These are phyloP conservation scores for Alternaria angustiovoidea DNA, from an alignment of 2,329 filamentous ascomycete genomes.

Conservation along the genomic window DNA sequence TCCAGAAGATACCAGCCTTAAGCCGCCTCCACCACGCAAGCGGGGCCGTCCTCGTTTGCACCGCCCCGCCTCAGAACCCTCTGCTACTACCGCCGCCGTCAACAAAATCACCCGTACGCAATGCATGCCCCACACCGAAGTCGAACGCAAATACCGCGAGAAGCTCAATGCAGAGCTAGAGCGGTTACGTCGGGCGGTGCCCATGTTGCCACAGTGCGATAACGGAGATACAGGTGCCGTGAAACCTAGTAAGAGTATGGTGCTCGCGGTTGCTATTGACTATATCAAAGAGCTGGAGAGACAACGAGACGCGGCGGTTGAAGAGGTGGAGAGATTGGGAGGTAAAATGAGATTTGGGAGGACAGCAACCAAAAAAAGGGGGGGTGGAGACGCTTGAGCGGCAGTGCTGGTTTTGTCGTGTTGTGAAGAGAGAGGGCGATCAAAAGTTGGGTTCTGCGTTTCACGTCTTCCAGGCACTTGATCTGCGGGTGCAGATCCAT, in stretches of 20 bases:
- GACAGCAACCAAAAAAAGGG: background rate
- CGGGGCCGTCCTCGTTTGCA: conserved; percentile 14
- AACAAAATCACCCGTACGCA: conserved; percentile 11
- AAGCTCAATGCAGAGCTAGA: conserved; percentile 37
- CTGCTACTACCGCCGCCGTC: background rate
- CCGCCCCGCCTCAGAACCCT: conserved; percentile 8
- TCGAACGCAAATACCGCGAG: conserved; percentile 23
- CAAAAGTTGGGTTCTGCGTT: background rate
- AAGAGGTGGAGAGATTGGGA: conserved; percentile 18
- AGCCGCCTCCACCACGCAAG: conserved; percentile 14
- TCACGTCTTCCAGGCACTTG: background rate
- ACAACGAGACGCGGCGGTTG: conserved; percentile 18
- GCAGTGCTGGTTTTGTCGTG: background rate
- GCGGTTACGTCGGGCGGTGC: conserved; percentile 31
- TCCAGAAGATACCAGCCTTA: conserved; percentile 3
- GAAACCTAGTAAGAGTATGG: conserved; percentile 24
- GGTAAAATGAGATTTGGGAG: conserved; percentile 15
- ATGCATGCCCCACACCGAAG: conserved; percentile 34
- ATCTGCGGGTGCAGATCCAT: background rate
- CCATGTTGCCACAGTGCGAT: conserved; percentile 29
- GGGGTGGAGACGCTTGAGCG: background rate
- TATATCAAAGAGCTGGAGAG: conserved; percentile 21
- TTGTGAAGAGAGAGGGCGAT: background rate
- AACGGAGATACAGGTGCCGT: conserved; percentile 14
- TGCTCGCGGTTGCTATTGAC: conserved; percentile 23